Percentiles rank a stretch among this genome's conserved stretches.
Evolutionary conservation across 169 alveolate genomes (phyloP).

Genomic region (Plasmodium inui): DNA sequence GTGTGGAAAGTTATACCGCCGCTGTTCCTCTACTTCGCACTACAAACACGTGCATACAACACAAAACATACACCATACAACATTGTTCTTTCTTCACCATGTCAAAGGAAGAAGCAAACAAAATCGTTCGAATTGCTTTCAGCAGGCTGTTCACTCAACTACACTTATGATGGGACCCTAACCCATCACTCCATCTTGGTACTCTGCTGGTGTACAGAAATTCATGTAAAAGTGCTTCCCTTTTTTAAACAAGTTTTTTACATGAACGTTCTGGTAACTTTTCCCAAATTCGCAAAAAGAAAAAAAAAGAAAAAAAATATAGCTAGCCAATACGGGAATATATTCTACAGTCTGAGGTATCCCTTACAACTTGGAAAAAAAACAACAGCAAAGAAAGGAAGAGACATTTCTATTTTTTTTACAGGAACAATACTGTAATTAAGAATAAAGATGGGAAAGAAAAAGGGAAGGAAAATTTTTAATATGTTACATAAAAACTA

Average conservation of each 20-base stretch:
- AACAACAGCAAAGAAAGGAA: neutral
- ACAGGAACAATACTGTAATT: slow-evolving; percentile 2
- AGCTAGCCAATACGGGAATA: neutral
- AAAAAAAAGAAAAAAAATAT: neutral
- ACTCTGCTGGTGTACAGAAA: neutral
- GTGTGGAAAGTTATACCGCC: neutral
- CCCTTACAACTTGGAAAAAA: neutral
- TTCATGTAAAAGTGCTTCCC: neutral
- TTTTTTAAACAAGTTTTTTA: neutral
- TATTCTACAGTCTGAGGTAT: neutral
- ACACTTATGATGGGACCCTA: neutral
- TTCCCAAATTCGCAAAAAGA: neutral
- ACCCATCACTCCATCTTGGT: neutral
- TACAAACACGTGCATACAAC: neutral
- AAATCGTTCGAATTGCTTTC: neutral
- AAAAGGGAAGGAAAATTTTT: neutral
- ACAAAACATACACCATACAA: neutral
- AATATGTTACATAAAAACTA: neutral
- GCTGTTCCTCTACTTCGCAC: neutral
- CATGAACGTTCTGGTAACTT: neutral
- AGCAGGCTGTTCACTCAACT: neutral
- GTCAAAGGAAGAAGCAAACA: neutral
- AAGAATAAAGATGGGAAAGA: slow-evolving; percentile 17
- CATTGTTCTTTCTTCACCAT: neutral
- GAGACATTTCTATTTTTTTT: neutral